These are phyloP conservation scores for Candida sanyaensis DNA, from an alignment of 1,139 yeast genomes.

Conservation along the genomic window DNA sequence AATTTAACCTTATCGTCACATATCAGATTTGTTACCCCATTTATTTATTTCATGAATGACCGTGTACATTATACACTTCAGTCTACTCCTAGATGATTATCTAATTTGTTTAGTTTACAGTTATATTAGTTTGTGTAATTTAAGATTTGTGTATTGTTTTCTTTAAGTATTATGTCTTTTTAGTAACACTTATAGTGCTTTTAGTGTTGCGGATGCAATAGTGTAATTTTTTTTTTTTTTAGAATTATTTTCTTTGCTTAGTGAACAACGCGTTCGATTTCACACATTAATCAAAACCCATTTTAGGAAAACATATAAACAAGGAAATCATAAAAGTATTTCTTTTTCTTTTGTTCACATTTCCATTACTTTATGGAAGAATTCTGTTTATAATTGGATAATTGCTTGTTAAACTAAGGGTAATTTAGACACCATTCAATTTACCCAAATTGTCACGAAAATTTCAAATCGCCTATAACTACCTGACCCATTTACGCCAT, in stretches of 20 bases:
- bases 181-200: too few species aligned
- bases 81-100: too few species aligned
- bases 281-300: not conserved
- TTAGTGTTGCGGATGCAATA: not conserved
- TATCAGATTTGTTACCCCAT: not conserved
- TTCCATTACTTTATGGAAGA: too few species aligned
- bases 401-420: too few species aligned
- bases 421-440: not conserved
- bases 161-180: not conserved
- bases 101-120: too few species aligned
- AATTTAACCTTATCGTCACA: not conserved
- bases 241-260: not conserved
- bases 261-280: constrained; percentile 1
- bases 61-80: too few species aligned
- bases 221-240: not conserved
- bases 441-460: not conserved
- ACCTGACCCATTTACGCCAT: not conserved
- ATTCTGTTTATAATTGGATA: too few species aligned
- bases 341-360: not conserved
- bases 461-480: not conserved
- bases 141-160: too few species aligned
- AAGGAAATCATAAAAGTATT: not conserved
- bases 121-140: too few species aligned
- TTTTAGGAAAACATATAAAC: constrained; percentile 2
- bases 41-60: not conserved